Conservation (phyloP, 1,284 basidiomycete species). For the Cryptococcus maquisensis region DNA sequence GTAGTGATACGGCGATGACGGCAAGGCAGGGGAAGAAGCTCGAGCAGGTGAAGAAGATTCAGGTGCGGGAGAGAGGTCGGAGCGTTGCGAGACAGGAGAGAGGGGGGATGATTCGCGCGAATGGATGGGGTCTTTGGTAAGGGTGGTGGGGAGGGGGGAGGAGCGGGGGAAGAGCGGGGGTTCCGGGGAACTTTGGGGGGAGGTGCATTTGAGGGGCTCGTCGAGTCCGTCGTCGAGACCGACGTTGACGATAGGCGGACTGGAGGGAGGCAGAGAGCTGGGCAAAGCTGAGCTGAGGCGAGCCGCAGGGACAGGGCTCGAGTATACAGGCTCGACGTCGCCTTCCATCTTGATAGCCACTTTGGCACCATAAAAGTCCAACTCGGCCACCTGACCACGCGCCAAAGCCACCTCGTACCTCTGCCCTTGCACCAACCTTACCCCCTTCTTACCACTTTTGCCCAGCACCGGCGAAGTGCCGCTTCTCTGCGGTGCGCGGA, state of each 20-base stretch:
- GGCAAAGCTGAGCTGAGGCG: slow-evolving; percentile 4
- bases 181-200: neutral
- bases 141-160: neutral
- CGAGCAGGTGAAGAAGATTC: neutral
- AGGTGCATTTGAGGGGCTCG: neutral
- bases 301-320: slow-evolving; percentile 12
- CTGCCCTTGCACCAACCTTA: slow-evolving; percentile 23
- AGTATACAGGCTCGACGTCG: neutral
- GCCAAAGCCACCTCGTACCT: slow-evolving; percentile 13
- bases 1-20: too few relatives aligned
- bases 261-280: slow-evolving; percentile 17
- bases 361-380: slow-evolving; percentile 43
- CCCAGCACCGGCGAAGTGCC: neutral
- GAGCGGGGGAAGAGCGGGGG: too few relatives aligned
- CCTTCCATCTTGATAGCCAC: slow-evolving; percentile 12
- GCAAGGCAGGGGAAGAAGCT: neutral
- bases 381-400: slow-evolving; percentile 11
- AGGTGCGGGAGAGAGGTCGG: neutral
- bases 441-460: slow-evolving; percentile 5
- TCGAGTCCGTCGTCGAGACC: slow-evolving; percentile 10
- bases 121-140: neutral
- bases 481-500: slow-evolving; percentile 8
- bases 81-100: slow-evolving; percentile 5
- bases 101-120: slow-evolving; percentile 16
- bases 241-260: slow-evolving; percentile 16